Conservation (phyloP, 2,329 filamentous ascomycete species). For the Colletotrichum musae region DNA sequence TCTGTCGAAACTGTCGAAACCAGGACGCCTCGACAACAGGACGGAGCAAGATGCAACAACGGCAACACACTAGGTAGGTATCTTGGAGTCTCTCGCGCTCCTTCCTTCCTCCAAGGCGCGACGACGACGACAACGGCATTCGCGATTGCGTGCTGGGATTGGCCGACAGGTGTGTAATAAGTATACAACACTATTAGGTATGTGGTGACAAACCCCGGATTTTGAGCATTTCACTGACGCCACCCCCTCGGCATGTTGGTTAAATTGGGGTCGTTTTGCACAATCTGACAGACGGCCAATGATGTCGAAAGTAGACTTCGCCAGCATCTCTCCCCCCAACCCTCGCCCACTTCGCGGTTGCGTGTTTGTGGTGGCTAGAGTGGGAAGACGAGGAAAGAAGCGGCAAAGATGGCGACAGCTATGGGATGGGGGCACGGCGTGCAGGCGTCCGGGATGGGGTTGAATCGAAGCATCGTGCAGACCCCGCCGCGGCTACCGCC, state of each 20-base stretch:
- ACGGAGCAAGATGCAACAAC: conserved; percentile 8
- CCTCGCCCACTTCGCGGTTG: conserved; percentile 32
- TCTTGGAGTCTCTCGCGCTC: background rate
- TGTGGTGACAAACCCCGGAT: conserved; percentile 24
- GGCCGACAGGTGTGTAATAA: conserved; percentile 2
- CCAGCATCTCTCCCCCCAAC: conserved; percentile 22
- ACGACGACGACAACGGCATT: background rate
- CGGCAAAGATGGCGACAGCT: background rate
- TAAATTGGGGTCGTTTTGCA: conserved; percentile 21
- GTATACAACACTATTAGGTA: no score
- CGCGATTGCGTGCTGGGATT: conserved; percentile 23
- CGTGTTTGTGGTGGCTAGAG: conserved; percentile 21
- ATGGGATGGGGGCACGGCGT: conserved; percentile 3
- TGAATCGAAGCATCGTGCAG: background rate
- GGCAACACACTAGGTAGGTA: background rate
- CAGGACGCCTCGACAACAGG: conserved; percentile 16
- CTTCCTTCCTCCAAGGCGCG: background rate
- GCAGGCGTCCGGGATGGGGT: background rate
- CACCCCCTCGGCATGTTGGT: conserved; percentile 28
- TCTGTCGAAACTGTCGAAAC: conserved; percentile 31
- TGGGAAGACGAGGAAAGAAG: conserved; percentile 18
- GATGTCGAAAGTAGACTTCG: conserved; percentile 4
- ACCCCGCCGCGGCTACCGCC: conserved; percentile 20
- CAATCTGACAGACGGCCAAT: conserved; percentile 25
- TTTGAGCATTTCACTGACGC: conserved; percentile 24